Evolutionary conservation across 139 green algal species (phyloP).

Genomic region (Monoraphidium neglectum): DNA sequence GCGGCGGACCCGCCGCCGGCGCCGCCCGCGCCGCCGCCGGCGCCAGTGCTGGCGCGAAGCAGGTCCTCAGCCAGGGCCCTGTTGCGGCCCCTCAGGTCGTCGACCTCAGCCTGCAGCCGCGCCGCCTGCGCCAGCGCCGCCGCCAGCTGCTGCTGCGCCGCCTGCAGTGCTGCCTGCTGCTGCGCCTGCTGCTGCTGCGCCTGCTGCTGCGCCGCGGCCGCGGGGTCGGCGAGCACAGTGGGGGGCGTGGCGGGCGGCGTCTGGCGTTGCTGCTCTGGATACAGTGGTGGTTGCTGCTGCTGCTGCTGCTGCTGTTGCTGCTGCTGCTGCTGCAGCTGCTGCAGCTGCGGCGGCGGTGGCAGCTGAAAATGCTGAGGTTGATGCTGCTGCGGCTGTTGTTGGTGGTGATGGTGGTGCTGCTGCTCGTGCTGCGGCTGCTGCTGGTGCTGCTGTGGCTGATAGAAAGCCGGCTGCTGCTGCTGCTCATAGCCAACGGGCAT

Average conservation of each 20-base stretch:
- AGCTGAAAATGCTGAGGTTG: background rate
- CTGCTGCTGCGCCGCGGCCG: no score
- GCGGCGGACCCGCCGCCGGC: background rate
- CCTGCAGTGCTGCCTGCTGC: background rate
- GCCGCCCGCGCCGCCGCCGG: background rate
- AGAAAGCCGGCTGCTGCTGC: background rate
- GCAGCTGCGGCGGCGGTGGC: background rate
- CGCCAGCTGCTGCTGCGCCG: conserved; percentile 27
- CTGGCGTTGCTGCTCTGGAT: no score
- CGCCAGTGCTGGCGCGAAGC: conserved; percentile 25
- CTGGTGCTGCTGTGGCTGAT: background rate
- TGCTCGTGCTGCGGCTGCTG: background rate
- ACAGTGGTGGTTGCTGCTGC: no score
- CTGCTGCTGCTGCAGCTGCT: conserved; percentile 9
- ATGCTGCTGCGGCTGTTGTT: background rate
- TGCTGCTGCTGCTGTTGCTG: background rate
- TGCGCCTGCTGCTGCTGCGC: background rate
- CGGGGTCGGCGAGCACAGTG: background rate
- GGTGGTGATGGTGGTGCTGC: no score
- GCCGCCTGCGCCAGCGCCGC: conserved; percentile 37
- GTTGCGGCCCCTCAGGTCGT: conserved; percentile 59
- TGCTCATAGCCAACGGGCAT: no score
- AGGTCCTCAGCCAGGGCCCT: conserved; percentile 56
- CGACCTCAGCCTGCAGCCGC: conserved; percentile 36
- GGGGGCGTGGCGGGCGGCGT: background rate